Conservation (phyloP, 2,329 filamentous ascomycete genomes). For the Leptosphaerulina australis region DNA sequence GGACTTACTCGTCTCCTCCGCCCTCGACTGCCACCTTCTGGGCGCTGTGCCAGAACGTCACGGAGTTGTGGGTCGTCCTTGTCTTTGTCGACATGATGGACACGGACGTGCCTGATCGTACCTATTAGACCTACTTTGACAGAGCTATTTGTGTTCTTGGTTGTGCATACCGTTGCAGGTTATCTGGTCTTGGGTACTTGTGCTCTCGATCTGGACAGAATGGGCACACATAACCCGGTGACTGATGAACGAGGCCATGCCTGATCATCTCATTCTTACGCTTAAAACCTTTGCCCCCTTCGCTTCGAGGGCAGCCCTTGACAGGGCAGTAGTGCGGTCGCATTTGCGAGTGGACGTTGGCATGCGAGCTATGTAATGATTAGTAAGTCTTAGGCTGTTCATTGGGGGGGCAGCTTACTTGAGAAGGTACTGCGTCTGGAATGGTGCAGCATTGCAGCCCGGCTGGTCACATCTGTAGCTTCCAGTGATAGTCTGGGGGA, state of each 20-base stretch:
- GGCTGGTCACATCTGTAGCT: slow-evolving; percentile 61
- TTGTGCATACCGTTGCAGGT: slow-evolving; percentile 78
- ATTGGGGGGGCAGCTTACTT: slow-evolving; percentile 59
- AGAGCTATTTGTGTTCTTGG: slow-evolving; percentile 1
- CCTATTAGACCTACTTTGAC: neutral
- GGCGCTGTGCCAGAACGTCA: slow-evolving; percentile 83
- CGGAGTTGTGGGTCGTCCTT: slow-evolving; percentile 83
- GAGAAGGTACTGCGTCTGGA: slow-evolving; percentile 77
- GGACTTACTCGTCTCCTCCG: slow-evolving; percentile 68
- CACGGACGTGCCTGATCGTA: slow-evolving; percentile 78
- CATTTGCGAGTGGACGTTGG: slow-evolving; percentile 68
- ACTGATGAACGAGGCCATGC: slow-evolving; percentile 89
- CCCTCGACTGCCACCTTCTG: slow-evolving; percentile 82
- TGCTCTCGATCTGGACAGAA: slow-evolving; percentile 95
- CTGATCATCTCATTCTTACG: slow-evolving; percentile 73
- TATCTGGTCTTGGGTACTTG: slow-evolving; percentile 93
- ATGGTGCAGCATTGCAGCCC: slow-evolving; percentile 73
- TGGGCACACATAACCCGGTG: slow-evolving; percentile 92
- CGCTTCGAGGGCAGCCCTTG: slow-evolving; percentile 61
- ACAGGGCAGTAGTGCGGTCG: slow-evolving; percentile 70
- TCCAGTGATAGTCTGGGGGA: slow-evolving; percentile 37
- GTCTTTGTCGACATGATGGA: slow-evolving; percentile 87
- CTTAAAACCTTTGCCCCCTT: slow-evolving; percentile 71
- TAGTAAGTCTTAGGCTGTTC: neutral
- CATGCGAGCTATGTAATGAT: slow-evolving; percentile 64